Conservation (phyloP, 108 stramenopile species). For the Pseudonitzschia delicatissima region DNA sequence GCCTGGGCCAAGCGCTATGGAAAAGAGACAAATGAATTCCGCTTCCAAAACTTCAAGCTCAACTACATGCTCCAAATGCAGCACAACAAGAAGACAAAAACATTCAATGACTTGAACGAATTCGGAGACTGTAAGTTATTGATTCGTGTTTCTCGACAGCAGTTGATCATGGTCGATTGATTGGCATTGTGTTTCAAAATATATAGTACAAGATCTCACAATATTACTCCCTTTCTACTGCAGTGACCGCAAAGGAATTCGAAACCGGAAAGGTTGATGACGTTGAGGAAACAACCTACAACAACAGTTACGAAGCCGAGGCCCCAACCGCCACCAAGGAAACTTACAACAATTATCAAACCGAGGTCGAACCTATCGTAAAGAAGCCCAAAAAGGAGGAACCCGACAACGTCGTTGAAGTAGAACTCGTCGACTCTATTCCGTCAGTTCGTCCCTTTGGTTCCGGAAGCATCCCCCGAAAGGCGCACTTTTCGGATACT, state of each 20-base stretch:
- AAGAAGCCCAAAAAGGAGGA: too few species aligned
- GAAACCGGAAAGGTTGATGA: background rate
- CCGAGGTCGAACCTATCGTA: too few species aligned
- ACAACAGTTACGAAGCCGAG: background rate
- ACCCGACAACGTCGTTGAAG: background rate
- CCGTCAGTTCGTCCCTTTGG: background rate
- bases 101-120: constrained; percentile 10
- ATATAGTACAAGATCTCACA: background rate
- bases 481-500: too few species aligned
- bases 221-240: background rate
- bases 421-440: background rate
- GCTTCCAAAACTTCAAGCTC: constrained; percentile 12
- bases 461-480: background rate
- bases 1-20: constrained; percentile 10
- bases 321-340: background rate
- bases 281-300: background rate
- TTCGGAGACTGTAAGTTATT: constrained; percentile 9
- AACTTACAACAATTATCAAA: too few species aligned
- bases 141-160: background rate
- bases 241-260: constrained; percentile 7
- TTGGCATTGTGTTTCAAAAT: background rate
- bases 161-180: background rate
- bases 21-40: background rate
- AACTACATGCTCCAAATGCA: constrained; percentile 17
- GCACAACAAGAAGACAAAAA: constrained; percentile 12